Evolutionary conservation across 768 basidiomycete species (phyloP), one percentile per base, ranked within the genome.

Genomic region (Candolleomyces aberdarensis): DNA sequence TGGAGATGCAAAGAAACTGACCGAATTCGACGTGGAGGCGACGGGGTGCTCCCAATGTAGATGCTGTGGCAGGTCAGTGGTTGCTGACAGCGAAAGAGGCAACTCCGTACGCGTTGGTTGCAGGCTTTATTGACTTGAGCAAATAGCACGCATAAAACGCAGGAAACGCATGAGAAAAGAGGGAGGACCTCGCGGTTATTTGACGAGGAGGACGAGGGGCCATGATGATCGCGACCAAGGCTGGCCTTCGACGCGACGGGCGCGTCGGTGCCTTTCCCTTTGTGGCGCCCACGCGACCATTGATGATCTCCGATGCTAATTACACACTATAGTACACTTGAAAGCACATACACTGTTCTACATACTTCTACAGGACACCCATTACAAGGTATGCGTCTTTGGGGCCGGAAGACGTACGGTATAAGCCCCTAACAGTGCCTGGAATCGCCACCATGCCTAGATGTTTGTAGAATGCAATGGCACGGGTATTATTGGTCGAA

Each of bases 81-180:
- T 32, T 62, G 44, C 17, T 62, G 56, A 41, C 15, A 40, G 49
- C 52, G 29, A 31, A 41, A 51, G 13, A 48, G 51, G 13, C 36
- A 36, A 22, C 13, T 54, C 63, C 76, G 56, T 67, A 78, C 77
- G 71, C 69, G 58, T 76, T 82, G 8, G 86, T 80, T 0, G 84
- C 77, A 0, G 80, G 82, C 29, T 83, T 80, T 2, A 85, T 71
- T 0, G 89, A 91, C 67, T 87, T 87, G 26, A 94, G 78, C 0
- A 94, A 80, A 70, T 94, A 94, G 70, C 91, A 93, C 3, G 90
- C 88, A 69, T 94, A 94, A 71, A 94, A 92, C 0, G 80, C 66
- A 0, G 88, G 88, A 63, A 85, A 83, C 2, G 70, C 67, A 63
- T 84, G 84, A 10, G 20, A 20, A 15, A 46, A 31, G 47, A 49